Percentiles rank a stretch among this genome's conserved stretches.
These are phyloP conservation scores for Thermothielavioides terrestris DNA, from an alignment of 495 filamentous ascomycete species.

Conservation along the genomic window DNA sequence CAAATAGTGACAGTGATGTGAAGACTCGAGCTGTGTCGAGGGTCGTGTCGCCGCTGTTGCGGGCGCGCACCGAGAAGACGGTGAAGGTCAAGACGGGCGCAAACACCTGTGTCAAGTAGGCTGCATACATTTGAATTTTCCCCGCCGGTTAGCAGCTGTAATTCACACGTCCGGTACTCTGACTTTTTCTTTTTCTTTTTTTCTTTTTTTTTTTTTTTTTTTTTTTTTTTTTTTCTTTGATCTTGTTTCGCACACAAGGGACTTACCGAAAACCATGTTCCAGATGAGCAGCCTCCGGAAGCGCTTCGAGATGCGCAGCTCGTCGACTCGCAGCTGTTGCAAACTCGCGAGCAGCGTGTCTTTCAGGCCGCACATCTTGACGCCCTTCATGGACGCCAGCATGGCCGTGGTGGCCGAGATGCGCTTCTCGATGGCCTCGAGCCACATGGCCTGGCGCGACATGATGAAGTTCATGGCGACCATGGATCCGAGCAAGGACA, in stretches of 20 bases:
- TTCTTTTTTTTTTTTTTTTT: too few relatives aligned
- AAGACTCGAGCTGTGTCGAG: conserved; percentile 46
- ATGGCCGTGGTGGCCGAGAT: conserved; percentile 47
- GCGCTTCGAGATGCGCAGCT: conserved; percentile 48
- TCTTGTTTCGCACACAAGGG: too few relatives aligned
- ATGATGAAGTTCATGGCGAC: conserved; percentile 38
- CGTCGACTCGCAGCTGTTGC: conserved; percentile 48
- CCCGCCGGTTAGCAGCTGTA: too few relatives aligned
- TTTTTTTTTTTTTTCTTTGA: too few relatives aligned
- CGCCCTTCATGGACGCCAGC: conserved; percentile 51
- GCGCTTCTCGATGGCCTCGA: conserved; percentile 43
- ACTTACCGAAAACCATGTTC: conserved; percentile 25
- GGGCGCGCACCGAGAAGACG: conserved; percentile 22
- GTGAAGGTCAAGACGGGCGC: conserved; percentile 38
- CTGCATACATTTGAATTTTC: conserved; percentile 22
- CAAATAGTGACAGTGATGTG: conserved; percentile 53
- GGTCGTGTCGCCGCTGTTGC: conserved; percentile 25
- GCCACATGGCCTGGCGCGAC: conserved; percentile 42
- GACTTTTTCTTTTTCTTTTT: too few relatives aligned
- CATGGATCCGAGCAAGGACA: conserved; percentile 21
- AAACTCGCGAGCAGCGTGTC: conserved; percentile 34
- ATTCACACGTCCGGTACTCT: too few relatives aligned
- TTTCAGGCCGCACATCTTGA: conserved; percentile 54
- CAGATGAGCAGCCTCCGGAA: conserved; percentile 43
- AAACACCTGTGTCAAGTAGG: conserved; percentile 46